Evolutionary conservation across 257 asterid species (phyloP).

Genomic region (Solanum chmielewskii): DNA sequence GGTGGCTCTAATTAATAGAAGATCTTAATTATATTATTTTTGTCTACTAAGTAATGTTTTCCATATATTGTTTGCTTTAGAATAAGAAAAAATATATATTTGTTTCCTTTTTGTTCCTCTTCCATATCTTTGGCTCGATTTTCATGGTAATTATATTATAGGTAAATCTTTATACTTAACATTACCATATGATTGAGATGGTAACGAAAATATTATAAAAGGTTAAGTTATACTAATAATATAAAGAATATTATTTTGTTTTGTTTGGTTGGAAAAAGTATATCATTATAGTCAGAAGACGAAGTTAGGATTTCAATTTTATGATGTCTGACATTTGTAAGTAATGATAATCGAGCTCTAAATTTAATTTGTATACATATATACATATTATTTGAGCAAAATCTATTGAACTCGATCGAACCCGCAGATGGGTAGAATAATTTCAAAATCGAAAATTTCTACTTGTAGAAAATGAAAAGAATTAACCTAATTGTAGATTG

Average conservation of each 20-base stretch:
- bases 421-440: background rate
- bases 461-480: background rate
- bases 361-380: too few species aligned
- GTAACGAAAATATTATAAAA: background rate
- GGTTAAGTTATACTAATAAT: background rate
- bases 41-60: background rate
- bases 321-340: too few species aligned
- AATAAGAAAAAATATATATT: background rate
- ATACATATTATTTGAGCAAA: background rate
- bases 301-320: too few species aligned
- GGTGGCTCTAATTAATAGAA: background rate
- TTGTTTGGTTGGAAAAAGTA: background rate
- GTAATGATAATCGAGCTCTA: accelerated
- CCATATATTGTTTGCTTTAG: background rate
- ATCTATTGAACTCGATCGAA: too few species aligned
- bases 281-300: too few species aligned
- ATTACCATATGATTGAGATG: background rate
- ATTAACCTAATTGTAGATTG: background rate
- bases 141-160: background rate
- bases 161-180: background rate
- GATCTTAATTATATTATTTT: background rate
- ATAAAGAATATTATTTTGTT: background rate
- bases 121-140: background rate
- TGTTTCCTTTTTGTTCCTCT: background rate
- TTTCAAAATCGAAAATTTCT: background rate